Percentiles rank a stretch among this genome's conserved stretches.
phyloP scores from a whole-genome alignment of 805 yeast species.

The Lachancea lanzarotensis region DNA sequence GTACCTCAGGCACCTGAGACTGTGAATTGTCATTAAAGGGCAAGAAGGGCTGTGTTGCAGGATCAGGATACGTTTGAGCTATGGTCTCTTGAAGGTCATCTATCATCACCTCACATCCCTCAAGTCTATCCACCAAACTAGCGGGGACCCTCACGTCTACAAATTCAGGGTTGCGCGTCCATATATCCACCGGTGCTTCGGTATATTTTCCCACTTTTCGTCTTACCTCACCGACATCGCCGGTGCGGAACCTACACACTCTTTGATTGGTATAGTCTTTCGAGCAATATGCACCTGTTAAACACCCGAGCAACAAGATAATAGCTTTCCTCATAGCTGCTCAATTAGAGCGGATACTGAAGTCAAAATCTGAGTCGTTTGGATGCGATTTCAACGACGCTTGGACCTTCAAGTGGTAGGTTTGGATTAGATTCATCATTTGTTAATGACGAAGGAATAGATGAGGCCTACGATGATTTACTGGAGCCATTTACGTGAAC shows the following conservation, averaged over 20 bases:
- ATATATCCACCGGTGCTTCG: constrained; percentile 30
- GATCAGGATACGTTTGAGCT: constrained; percentile 46
- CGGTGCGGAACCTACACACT: constrained; percentile 21
- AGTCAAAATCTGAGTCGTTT: no score
- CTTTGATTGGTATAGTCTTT: constrained; percentile 18
- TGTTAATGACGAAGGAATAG: no score
- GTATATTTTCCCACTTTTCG: background rate
- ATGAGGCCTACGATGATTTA: no score
- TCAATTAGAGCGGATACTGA: background rate
- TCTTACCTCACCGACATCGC: constrained; percentile 1
- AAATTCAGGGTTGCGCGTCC: constrained; percentile 45
- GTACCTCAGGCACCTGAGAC: background rate
- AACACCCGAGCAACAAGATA: background rate
- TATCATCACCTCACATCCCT: constrained; percentile 39
- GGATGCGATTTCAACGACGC: no score
- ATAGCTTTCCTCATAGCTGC: background rate
- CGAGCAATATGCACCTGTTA: background rate
- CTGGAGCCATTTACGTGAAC: no score
- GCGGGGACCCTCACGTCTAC: constrained; percentile 39
- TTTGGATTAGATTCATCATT: no score
- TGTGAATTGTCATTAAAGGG: constrained; percentile 7
- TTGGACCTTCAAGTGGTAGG: no score
- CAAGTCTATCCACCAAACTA: constrained; percentile 8
- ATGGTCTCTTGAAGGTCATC: constrained; percentile 53
- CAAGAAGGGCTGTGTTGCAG: background rate